phyloP scores from a whole-genome alignment of 306 rosid species.

The Inga leiocalycina region DNA sequence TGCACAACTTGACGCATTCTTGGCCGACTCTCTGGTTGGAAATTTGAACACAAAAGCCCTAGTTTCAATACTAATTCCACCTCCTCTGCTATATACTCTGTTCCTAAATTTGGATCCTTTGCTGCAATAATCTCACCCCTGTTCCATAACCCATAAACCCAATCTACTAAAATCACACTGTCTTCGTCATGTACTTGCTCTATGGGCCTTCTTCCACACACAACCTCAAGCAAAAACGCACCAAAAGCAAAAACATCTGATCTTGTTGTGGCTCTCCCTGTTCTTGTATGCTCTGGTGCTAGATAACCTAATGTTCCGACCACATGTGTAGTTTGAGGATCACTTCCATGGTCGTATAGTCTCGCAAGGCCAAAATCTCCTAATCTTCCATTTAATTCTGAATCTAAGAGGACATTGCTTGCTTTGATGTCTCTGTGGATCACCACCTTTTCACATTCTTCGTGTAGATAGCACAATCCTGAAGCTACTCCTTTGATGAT shows the following conservation, averaged over 20 bases:
- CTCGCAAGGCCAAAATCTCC: slow-evolving; percentile 83
- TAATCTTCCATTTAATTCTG: slow-evolving; percentile 58
- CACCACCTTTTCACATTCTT: slow-evolving; percentile 74
- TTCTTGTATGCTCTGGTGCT: slow-evolving; percentile 64
- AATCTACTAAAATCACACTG: slow-evolving; percentile 53
- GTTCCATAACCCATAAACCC: slow-evolving; percentile 49
- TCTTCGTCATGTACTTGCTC: slow-evolving; percentile 29
- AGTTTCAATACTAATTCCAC: not conserved
- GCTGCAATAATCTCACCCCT: slow-evolving; percentile 51
- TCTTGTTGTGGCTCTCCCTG: slow-evolving; percentile 60
- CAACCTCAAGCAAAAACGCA: slow-evolving; percentile 63
- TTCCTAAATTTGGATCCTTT: slow-evolving; percentile 28
- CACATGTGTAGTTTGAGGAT: slow-evolving; percentile 66
- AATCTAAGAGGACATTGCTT: slow-evolving; percentile 66
- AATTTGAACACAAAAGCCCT: not conserved
- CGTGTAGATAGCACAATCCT: slow-evolving; percentile 61
- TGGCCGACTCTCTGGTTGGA: not conserved
- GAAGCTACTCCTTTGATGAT: slow-evolving; percentile 57
- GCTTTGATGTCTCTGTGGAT: slow-evolving; percentile 79
- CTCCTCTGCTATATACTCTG: not conserved
- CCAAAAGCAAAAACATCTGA: slow-evolving; percentile 72
- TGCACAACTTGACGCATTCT: no score
- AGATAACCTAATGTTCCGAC: slow-evolving; percentile 78
- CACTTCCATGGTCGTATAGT: slow-evolving; percentile 57
- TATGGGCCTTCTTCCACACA: slow-evolving; percentile 69